A percentile compares a stretch with the other conserved stretches of the same genome.
These are phyloP conservation scores for Aphanomyces euteiches DNA, from an alignment of 352 stramenopile genomes.

Conservation along the genomic window DNA sequence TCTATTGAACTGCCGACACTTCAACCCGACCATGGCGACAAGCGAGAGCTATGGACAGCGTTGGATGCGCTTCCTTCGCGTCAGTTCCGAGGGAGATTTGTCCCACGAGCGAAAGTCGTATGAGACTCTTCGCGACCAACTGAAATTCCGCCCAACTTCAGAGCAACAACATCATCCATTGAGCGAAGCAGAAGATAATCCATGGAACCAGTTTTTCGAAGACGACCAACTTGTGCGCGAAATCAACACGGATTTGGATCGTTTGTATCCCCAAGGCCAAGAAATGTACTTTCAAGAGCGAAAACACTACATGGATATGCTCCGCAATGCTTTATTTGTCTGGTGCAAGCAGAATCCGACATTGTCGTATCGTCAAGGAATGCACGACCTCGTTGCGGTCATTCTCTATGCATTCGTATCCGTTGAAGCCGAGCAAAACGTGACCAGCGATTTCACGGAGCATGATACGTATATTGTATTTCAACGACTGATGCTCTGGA, in stretches of 20 bases:
- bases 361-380: constrained; percentile 79
- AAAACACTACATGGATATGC: constrained; percentile 43
- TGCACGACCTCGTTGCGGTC: constrained; percentile 78
- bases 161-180: constrained; percentile 17
- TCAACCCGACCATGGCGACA: too few species aligned
- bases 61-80: constrained; percentile 21
- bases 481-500: constrained; percentile 13
- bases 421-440: constrained; percentile 25
- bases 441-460: constrained; percentile 14
- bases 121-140: constrained; percentile 15
- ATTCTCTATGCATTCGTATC: constrained; percentile 67
- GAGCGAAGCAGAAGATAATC: constrained; percentile 24
- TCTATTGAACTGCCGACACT: too few species aligned
- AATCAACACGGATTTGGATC: constrained; percentile 79
- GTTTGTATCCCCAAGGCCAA: constrained; percentile 65
- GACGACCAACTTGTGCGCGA: constrained; percentile 67
- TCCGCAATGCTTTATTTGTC: constrained; percentile 77
- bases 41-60: constrained; percentile 12
- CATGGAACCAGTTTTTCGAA: constrained; percentile 64
- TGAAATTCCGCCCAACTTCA: constrained; percentile 13
- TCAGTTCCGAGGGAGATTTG: not conserved
- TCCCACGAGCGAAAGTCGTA: constrained; percentile 21
- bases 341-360: constrained; percentile 78
- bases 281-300: constrained; percentile 77
- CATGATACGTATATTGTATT: constrained; percentile 30